Conservation (phyloP, 2,329 filamentous ascomycete genomes). For the Stromatinia cepivora region DNA sequence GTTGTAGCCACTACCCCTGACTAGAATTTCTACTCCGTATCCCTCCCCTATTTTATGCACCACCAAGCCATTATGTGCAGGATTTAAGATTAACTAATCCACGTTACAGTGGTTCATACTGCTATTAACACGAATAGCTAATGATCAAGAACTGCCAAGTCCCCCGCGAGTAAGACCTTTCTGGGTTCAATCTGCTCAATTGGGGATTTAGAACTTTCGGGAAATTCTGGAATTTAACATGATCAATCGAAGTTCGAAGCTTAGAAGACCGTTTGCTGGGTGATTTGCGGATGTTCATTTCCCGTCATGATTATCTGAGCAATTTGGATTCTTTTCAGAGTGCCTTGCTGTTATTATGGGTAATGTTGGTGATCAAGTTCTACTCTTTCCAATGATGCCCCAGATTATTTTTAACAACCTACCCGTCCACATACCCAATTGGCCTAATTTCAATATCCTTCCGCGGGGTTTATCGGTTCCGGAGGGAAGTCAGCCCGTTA, state of each 20-base stretch:
- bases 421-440: neutral
- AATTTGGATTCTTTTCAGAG: neutral
- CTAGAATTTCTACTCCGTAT: neutral
- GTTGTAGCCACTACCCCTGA: slow-evolving; percentile 11
- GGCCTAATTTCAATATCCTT: neutral
- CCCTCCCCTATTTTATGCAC: slow-evolving; percentile 12
- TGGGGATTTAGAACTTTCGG: neutral
- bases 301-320: neutral
- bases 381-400: neutral
- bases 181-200: neutral
- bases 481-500: neutral
- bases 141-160: slow-evolving; percentile 4
- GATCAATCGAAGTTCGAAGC: slow-evolving; percentile 12
- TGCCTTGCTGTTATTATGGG: neutral
- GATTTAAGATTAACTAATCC: slow-evolving; percentile 12
- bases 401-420: neutral
- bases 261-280: neutral
- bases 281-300: slow-evolving; percentile 12
- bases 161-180: neutral
- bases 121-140: slow-evolving; percentile 16
- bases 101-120: neutral
- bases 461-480: too few species aligned
- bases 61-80: slow-evolving; percentile 12
- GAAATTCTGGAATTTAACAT: slow-evolving; percentile 1
- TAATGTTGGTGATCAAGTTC: neutral